Evolutionary conservation across 108 stramenopile genomes (phyloP).

Genomic region (Nannochloropsis salina): DNA sequence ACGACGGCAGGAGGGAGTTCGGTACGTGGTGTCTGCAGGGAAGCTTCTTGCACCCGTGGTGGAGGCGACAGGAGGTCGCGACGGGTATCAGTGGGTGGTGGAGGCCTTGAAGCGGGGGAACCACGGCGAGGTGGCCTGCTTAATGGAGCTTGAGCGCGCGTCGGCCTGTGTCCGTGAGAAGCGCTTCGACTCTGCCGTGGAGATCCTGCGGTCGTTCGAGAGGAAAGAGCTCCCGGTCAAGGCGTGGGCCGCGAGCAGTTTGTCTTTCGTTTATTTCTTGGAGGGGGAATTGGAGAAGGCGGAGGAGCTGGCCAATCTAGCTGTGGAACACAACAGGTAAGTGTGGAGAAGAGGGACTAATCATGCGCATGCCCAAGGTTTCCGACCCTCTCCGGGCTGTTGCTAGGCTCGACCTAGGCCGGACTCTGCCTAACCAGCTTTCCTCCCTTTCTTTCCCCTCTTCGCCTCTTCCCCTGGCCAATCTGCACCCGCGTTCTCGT

Average conservation of each 20-base stretch:
- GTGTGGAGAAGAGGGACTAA: not conserved
- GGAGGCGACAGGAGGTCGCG: constrained; percentile 57
- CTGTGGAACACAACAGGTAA: constrained; percentile 61
- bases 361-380: no score
- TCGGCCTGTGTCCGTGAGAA: constrained; percentile 54
- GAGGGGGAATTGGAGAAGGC: constrained; percentile 65
- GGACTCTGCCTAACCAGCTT: not conserved
- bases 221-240: constrained; percentile 65
- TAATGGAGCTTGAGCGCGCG: constrained; percentile 68
- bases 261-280: constrained; percentile 75
- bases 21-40: constrained; percentile 61
- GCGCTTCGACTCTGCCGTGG: constrained; percentile 57
- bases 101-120: constrained; percentile 56
- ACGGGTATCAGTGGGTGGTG: constrained; percentile 70
- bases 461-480: not conserved
- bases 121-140: constrained; percentile 59
- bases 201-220: constrained; percentile 69
- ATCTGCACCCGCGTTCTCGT: not conserved
- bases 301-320: constrained; percentile 68
- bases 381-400: no score
- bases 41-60: constrained; percentile 66
- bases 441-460: not conserved
- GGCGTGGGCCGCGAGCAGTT: constrained; percentile 72
- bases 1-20: constrained; percentile 49
- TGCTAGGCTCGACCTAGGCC: no score